Percentiles rank a stretch among this genome's conserved stretches.
Evolutionary conservation across 345 rosid species (phyloP).

Genomic region (Cardiospermum halicacabum): DNA sequence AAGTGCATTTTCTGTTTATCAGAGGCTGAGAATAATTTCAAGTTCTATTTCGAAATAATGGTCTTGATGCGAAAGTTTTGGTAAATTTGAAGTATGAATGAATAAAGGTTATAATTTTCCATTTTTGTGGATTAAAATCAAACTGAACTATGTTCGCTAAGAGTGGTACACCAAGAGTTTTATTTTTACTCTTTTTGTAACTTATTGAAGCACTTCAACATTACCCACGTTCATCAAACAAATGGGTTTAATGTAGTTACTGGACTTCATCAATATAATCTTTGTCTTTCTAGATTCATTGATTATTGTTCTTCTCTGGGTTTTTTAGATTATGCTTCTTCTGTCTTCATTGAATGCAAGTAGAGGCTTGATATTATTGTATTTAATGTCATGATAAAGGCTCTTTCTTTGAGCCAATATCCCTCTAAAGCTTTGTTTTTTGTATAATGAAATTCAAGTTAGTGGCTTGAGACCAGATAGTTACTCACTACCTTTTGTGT

Average conservation of each 20-base stretch:
- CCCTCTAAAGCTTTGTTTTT: slow-evolving; percentile 35
- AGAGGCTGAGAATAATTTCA: too few relatives aligned
- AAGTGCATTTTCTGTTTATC: too few relatives aligned
- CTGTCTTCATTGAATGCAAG: slow-evolving; percentile 30
- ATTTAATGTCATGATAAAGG: slow-evolving; percentile 56
- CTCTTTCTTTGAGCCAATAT: slow-evolving; percentile 36
- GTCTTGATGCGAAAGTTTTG: slow-evolving; percentile 18
- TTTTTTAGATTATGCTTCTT: slow-evolving; percentile 42
- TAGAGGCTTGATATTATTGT: slow-evolving; percentile 30
- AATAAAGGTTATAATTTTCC: too few relatives aligned
- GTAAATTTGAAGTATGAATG: slow-evolving; percentile 21
- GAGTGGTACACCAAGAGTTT: too few relatives aligned
- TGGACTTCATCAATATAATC: slow-evolving; percentile 32
- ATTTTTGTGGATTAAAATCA: too few relatives aligned
- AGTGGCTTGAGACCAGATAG: slow-evolving; percentile 51
- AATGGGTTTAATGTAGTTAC: slow-evolving; percentile 46
- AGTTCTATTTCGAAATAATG: slow-evolving; percentile 3
- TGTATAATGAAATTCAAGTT: slow-evolving; percentile 44
- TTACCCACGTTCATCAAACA: slow-evolving; percentile 38
- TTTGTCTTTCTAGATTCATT: slow-evolving; percentile 42
- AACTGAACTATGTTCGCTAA: neutral
- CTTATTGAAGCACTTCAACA: slow-evolving; percentile 23
- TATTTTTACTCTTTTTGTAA: neutral
- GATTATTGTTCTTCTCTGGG: slow-evolving; percentile 46
- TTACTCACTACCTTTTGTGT: slow-evolving; percentile 56